Conservation (phyloP, 441 rosid genomes). For the Breynia disticha region DNA sequence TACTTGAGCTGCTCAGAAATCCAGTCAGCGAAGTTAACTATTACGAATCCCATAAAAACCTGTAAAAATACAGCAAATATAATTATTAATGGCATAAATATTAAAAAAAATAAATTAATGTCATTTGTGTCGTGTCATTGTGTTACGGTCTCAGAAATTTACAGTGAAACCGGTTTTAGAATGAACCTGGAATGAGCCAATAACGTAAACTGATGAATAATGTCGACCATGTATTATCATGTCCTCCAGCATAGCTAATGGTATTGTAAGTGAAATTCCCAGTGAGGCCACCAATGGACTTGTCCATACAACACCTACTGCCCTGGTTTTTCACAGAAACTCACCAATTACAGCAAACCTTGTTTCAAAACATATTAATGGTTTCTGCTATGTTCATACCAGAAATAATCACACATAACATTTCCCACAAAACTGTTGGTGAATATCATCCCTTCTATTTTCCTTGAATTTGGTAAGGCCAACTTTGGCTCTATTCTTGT, state of each 20-base stretch:
- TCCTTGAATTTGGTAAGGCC: slow-evolving; percentile 26
- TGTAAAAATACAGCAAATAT: slow-evolving; percentile 15
- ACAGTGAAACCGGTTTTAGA: neutral
- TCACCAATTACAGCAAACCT: too few relatives aligned
- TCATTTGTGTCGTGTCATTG: neutral
- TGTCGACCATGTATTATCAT: slow-evolving; percentile 62
- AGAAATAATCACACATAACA: slow-evolving; percentile 32
- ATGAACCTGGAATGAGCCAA: slow-evolving; percentile 55
- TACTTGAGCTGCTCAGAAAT: slow-evolving; percentile 30
- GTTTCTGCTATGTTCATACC: slow-evolving; percentile 15
- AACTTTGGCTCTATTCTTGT: slow-evolving; percentile 35
- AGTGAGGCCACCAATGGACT: slow-evolving; percentile 60
- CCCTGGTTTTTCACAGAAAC: slow-evolving; percentile 28
- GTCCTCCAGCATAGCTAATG: slow-evolving; percentile 64
- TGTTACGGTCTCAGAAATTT: neutral
- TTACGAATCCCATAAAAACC: slow-evolving; percentile 81
- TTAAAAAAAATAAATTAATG: too few relatives aligned
- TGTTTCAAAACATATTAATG: neutral
- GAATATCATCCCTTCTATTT: slow-evolving; percentile 19
- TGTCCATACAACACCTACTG: slow-evolving; percentile 60
- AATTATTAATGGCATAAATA: neutral
- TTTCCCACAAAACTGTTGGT: slow-evolving; percentile 33
- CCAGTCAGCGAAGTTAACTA: slow-evolving; percentile 62
- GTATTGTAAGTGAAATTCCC: slow-evolving; percentile 66
- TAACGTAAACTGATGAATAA: slow-evolving; percentile 46